A percentile compares a stretch with the other conserved stretches of the same genome.
These are phyloP conservation scores for Rachicladosporium sp. DNA, from an alignment of 2,329 filamentous ascomycete genomes.

Conservation along the genomic window DNA sequence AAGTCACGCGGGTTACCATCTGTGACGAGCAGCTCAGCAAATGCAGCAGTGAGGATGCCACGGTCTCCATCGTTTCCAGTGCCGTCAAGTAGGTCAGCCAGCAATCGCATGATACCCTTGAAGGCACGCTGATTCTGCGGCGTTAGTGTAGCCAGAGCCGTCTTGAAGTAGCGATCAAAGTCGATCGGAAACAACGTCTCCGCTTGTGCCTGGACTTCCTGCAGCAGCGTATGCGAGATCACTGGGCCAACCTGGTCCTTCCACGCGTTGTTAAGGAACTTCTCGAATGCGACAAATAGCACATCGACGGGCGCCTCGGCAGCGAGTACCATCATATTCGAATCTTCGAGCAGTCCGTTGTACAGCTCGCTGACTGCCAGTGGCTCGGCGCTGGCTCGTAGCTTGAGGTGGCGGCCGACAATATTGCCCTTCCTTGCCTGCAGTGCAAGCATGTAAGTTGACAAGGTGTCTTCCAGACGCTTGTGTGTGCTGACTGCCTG, in stretches of 20 bases:
- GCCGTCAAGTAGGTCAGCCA: conserved; percentile 77
- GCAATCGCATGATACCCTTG: conserved; percentile 67
- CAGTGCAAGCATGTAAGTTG: conserved; percentile 68
- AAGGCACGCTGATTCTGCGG: conserved; percentile 62
- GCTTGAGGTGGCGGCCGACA: conserved; percentile 62
- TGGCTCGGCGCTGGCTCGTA: conserved; percentile 59
- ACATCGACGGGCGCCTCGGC: conserved; percentile 69
- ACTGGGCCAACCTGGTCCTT: conserved; percentile 76
- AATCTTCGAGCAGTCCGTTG: conserved; percentile 74
- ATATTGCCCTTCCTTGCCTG: conserved; percentile 81
- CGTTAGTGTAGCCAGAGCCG: conserved; percentile 39
- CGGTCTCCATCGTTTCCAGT: conserved; percentile 85
- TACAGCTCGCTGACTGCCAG: conserved; percentile 79
- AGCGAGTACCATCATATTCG: conserved; percentile 62
- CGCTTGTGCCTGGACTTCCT: conserved; percentile 56
- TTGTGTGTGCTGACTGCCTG: conserved; percentile 45
- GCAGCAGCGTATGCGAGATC: conserved; percentile 58
- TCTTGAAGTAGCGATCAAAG: conserved; percentile 50
- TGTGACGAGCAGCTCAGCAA: conserved; percentile 72
- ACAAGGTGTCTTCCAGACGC: conserved; percentile 72
- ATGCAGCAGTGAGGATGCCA: conserved; percentile 75
- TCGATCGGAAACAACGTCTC: conserved; percentile 57
- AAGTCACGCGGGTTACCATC: conserved; percentile 69
- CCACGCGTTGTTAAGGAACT: conserved; percentile 82
- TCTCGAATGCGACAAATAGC: conserved; percentile 85